Evolutionary conservation across 805 yeast species (phyloP).

Genomic region (Ogataea pilisensis): DNA sequence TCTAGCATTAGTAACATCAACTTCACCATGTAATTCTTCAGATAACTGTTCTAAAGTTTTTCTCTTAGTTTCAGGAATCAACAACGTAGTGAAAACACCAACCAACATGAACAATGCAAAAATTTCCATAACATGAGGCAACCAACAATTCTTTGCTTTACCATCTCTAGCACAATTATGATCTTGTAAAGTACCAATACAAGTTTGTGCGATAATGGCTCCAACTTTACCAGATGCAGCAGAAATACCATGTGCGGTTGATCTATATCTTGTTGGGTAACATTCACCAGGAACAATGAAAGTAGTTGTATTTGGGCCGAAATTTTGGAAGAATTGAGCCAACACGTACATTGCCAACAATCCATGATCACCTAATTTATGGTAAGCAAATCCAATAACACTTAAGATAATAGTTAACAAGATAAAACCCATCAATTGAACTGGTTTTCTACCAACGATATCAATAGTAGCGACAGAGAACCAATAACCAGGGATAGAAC

Average conservation of each 20-base stretch:
- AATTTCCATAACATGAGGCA: conserved; percentile 91
- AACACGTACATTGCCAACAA: conserved; percentile 73
- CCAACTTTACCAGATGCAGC: conserved; percentile 92
- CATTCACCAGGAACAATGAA: conserved; percentile 88
- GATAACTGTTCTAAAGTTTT: conserved; percentile 80
- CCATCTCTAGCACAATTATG: conserved; percentile 64
- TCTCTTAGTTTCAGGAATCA: conserved; percentile 89
- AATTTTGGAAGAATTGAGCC: conserved; percentile 84
- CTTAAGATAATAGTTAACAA: conserved; percentile 70
- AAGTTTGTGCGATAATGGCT: conserved; percentile 88
- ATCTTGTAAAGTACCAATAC: conserved; percentile 77
- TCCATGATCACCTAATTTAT: conserved; percentile 63
- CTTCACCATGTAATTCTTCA: conserved; percentile 80
- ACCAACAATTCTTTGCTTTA: conserved; percentile 60
- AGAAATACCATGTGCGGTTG: conserved; percentile 91
- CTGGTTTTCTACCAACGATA: conserved; percentile 76
- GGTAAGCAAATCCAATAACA: conserved; percentile 79
- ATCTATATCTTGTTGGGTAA: conserved; percentile 93
- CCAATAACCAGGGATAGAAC: conserved; percentile 95
- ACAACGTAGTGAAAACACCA: conserved; percentile 61
- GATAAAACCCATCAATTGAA: conserved; percentile 74
- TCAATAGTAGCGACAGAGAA: conserved; percentile 75
- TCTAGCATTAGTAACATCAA: conserved; percentile 34
- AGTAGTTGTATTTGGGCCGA: conserved; percentile 92
- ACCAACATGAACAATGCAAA: conserved; percentile 87